phyloP scores from a whole-genome alignment of 371 early-diverging fungal species.

The Cokeromyces recurvatus region DNA sequence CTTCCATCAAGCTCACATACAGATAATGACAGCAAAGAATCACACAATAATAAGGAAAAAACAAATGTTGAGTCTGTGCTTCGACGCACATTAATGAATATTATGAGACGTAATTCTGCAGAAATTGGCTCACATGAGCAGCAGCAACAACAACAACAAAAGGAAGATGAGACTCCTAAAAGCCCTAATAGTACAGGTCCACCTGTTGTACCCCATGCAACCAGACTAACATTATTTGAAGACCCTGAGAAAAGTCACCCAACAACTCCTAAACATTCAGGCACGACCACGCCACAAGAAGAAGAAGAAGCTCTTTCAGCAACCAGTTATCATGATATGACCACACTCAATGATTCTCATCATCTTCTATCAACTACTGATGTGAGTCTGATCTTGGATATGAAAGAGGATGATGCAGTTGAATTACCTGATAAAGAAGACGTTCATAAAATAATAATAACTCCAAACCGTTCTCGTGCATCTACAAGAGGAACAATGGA shows the following conservation, averaged over 20 bases:
- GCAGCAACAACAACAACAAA: background rate
- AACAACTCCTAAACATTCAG: too few species aligned
- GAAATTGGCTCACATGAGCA: background rate
- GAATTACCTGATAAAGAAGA: slow-evolving; percentile 7
- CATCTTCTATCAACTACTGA: background rate
- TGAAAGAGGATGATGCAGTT: slow-evolving; percentile 1
- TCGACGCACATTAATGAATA: slow-evolving; percentile 1
- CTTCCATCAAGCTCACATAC: too few species aligned
- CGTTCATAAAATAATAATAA: background rate
- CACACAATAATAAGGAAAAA: background rate
- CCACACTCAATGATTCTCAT: background rate
- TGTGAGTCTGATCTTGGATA: slow-evolving; percentile 1
- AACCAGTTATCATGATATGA: background rate
- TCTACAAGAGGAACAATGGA: slow-evolving; percentile 11
- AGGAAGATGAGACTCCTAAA: background rate
- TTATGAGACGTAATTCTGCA: background rate
- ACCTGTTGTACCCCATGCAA: slow-evolving; percentile 3
- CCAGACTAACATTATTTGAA: slow-evolving; percentile 7
- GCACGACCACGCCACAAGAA: background rate
- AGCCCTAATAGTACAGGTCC: background rate
- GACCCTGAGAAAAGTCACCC: slow-evolving; percentile 8
- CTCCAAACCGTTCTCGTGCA: background rate
- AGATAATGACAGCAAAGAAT: too few species aligned
- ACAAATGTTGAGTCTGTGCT: background rate
- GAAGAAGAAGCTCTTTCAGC: background rate